Conservation (phyloP, 495 filamentous ascomycete genomes). For the Penicillium malachiteum region DNA sequence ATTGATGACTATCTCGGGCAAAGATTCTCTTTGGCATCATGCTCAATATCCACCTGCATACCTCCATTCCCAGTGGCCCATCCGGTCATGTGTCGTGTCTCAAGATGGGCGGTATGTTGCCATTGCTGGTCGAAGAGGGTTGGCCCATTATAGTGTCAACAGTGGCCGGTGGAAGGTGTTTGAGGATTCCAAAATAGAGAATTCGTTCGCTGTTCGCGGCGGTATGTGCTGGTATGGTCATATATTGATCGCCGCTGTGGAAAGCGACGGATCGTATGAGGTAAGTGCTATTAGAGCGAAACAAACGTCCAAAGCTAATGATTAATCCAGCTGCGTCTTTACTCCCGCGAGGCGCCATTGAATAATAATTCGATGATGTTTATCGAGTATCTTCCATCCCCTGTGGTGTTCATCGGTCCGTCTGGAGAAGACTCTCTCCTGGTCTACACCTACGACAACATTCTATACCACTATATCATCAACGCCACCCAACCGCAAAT, state of each 20-base stretch:
- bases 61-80: constrained; percentile 87
- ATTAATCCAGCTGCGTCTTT: constrained; percentile 68
- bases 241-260: constrained; percentile 90
- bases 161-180: constrained; percentile 97
- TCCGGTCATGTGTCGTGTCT: constrained; percentile 80
- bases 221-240: constrained; percentile 99
- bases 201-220: constrained; percentile 86
- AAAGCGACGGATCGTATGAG: constrained; percentile 79
- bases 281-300: constrained; percentile 30
- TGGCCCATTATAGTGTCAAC: constrained; percentile 93
- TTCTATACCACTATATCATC: constrained; percentile 92
- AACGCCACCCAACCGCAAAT: constrained; percentile 65
- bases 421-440: constrained; percentile 93
- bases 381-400: constrained; percentile 72
- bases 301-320: not conserved
- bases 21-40: constrained; percentile 89
- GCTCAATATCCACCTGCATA: constrained; percentile 83
- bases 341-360: constrained; percentile 82
- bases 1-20: constrained; percentile 86
- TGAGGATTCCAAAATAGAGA: constrained; percentile 74
- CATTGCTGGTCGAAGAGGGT: constrained; percentile 84
- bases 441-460: constrained; percentile 92
- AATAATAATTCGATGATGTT: constrained; percentile 70
- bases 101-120: constrained; percentile 92
- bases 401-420: constrained; percentile 80